Conservation (phyloP, 164 flowering plant genomes). For the Vitis cinerea region DNA sequence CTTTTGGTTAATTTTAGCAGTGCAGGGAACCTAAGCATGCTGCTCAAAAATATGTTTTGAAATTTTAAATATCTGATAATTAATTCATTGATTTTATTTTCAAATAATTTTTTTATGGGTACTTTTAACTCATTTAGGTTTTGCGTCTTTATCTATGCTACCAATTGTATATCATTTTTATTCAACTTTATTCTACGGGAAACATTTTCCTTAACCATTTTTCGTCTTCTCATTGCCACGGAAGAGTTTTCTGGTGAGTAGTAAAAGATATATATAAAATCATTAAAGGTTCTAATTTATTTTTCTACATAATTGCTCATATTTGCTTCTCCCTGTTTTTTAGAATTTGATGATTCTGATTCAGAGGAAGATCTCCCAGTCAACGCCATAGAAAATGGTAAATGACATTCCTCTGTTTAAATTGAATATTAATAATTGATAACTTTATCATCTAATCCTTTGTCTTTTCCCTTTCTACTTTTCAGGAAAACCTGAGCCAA, state of each 20-base stretch:
- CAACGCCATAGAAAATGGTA: slow-evolving; percentile 26
- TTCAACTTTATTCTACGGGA: not conserved
- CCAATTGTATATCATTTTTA: not conserved
- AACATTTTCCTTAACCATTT: slow-evolving; percentile 10
- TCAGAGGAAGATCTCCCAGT: slow-evolving; percentile 19
- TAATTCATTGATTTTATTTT: no score
- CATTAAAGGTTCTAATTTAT: not conserved
- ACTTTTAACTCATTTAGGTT: no score
- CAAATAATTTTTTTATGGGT: no score
- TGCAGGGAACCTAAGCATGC: no score
- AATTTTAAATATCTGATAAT: no score
- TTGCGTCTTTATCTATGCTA: not conserved
- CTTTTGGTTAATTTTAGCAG: no score
- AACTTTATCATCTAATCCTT: not conserved
- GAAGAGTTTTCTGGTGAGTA: slow-evolving; percentile 16
- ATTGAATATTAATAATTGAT: no score
- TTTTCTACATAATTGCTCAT: no score
- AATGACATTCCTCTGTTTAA: not conserved
- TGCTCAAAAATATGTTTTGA: no score
- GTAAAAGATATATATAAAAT: not conserved
- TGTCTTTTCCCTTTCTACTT: not conserved
- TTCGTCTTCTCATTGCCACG: not conserved
- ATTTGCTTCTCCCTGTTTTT: not conserved
- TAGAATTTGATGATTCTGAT: slow-evolving; percentile 28
- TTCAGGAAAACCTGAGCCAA: slow-evolving; percentile 33